phyloP scores from a whole-genome alignment of 2,329 filamentous ascomycete species.

The Botrytis deweyae region DNA sequence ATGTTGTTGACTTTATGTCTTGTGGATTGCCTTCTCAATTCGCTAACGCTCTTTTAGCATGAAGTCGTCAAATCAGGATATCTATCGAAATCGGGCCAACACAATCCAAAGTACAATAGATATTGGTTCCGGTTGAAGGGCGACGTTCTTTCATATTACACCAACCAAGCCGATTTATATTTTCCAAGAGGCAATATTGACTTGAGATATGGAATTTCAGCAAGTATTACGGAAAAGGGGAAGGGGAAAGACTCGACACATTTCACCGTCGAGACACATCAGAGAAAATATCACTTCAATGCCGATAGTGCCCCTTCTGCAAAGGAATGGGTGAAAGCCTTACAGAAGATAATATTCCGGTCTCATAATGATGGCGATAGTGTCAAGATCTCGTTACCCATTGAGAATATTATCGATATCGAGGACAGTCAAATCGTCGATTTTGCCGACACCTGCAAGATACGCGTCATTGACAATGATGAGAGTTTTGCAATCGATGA shows the following conservation, averaged over 20 bases:
- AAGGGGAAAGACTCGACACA: constrained; percentile 68
- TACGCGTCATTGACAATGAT: constrained; percentile 88
- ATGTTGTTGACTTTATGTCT: constrained; percentile 39
- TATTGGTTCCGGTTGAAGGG: constrained; percentile 95
- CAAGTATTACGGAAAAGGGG: constrained; percentile 72
- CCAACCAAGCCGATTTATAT: constrained; percentile 79
- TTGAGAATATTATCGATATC: constrained; percentile 85
- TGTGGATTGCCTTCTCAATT: not conserved
- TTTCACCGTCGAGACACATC: constrained; percentile 79
- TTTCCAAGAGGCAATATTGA: constrained; percentile 92
- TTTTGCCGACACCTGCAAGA: constrained; percentile 90
- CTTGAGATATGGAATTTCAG: constrained; percentile 85
- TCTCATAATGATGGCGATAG: constrained; percentile 96
- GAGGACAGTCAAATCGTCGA: constrained; percentile 90
- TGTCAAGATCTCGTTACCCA: constrained; percentile 90
- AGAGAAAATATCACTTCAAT: constrained; percentile 81
- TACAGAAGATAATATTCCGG: constrained; percentile 93
- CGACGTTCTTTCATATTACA: constrained; percentile 88
- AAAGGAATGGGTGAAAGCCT: constrained; percentile 92
- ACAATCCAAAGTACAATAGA: constrained; percentile 81
- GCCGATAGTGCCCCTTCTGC: constrained; percentile 86
- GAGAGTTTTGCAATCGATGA: constrained; percentile 96
- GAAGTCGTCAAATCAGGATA: constrained; percentile 82
- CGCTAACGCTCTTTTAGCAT: constrained; percentile 50
- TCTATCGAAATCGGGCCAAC: constrained; percentile 81